Conservation (phyloP, 1,284 basidiomycete genomes). For the Mycena citricolor region DNA sequence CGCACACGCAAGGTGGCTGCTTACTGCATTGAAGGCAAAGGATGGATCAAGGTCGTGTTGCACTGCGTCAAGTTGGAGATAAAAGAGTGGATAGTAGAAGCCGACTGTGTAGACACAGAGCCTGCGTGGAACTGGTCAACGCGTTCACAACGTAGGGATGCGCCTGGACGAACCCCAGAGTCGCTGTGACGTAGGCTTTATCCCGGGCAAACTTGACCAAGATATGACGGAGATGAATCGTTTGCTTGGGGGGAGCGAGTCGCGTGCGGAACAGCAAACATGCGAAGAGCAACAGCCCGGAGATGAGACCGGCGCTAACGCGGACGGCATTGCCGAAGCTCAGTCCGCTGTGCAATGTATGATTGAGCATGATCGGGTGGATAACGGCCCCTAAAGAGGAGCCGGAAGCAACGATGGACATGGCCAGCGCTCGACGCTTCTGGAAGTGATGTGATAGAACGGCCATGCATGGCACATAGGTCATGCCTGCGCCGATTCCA, state of each 20-base stretch:
- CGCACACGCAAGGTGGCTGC: background rate
- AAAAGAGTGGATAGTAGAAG: conserved; percentile 33
- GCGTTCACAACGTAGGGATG: too few relatives aligned
- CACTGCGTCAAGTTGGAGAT: conserved; percentile 32
- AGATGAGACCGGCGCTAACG: conserved; percentile 27
- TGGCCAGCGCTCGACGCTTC: conserved; percentile 31
- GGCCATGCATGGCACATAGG: conserved; percentile 35
- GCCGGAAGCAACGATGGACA: conserved; percentile 34
- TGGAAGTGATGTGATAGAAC: conserved; percentile 38
- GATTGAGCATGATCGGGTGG: conserved; percentile 40
- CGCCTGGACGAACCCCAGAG: conserved; percentile 20
- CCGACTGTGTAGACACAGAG: conserved; percentile 24
- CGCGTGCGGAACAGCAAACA: conserved; percentile 30
- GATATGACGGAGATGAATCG: conserved; percentile 13
- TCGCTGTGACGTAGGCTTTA: conserved; percentile 17
- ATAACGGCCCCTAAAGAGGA: conserved; percentile 32
- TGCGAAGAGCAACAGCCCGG: conserved; percentile 28
- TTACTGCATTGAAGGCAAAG: conserved; percentile 33
- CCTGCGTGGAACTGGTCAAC: conserved; percentile 14
- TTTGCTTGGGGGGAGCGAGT: conserved; percentile 13
- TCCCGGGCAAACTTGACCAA: conserved; percentile 19
- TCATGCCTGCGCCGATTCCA: conserved; percentile 34
- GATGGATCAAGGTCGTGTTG: conserved; percentile 26
- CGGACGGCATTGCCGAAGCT: conserved; percentile 36
- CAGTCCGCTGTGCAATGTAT: conserved; percentile 31